phyloP scores from a whole-genome alignment of 1,284 basidiomycete genomes.

The Naganishia sp. region DNA sequence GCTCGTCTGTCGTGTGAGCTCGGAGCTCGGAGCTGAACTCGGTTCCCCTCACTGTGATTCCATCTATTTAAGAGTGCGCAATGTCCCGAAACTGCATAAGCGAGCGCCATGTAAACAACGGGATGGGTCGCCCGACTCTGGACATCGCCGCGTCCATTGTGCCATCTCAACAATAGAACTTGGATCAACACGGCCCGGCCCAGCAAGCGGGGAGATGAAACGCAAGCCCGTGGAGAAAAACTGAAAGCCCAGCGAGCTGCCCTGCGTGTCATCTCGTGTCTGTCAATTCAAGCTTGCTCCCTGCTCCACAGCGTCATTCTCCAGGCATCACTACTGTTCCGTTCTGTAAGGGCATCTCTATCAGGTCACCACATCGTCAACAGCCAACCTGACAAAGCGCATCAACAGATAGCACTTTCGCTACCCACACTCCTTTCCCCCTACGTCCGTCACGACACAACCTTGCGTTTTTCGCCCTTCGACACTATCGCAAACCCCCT shows the following conservation, averaged over 20 bases:
- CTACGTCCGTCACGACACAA: conserved; percentile 15
- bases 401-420: conserved; percentile 3
- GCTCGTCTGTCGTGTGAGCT: too few species aligned
- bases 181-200: background rate
- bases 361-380: background rate
- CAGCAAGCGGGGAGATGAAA: too few species aligned
- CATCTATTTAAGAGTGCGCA: background rate
- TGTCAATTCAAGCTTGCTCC: conserved; percentile 11
- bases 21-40: background rate
- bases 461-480: conserved; percentile 1
- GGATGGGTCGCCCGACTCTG: conserved; percentile 4
- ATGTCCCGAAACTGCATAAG: background rate
- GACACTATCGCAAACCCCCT: background rate
- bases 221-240: background rate
- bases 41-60: background rate
- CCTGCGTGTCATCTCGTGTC: background rate
- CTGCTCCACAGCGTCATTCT: conserved; percentile 23
- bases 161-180: conserved; percentile 5
- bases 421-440: conserved; percentile 26
- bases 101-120: background rate
- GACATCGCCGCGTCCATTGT: conserved; percentile 14
- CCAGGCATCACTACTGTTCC: background rate
- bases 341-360: background rate
- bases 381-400: background rate
- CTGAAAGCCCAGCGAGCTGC: background rate